Base-by-base conservation (phyloP, 2,329 filamentous ascomycete species). In the Lasiodiplodia sp. region DNA sequence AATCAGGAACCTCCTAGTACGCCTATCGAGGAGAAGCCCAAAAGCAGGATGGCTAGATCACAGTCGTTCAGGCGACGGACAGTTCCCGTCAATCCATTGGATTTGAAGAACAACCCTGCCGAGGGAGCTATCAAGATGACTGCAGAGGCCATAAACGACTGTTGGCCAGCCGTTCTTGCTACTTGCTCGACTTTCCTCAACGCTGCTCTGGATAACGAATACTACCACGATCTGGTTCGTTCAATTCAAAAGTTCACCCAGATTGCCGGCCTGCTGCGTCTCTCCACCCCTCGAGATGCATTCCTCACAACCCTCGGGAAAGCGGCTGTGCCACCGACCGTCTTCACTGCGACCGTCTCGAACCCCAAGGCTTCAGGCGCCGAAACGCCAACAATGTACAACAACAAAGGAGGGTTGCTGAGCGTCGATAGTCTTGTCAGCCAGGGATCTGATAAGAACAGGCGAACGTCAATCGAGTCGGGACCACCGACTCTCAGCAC, bases 141-240 rank as follows among this genome's bases (percentile, higher is more conserved):
- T 73, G 93, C 93, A 14, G 87, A 87, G 11, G 91, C 99, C 67
- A 91, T 99, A 28, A 93, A 96, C 4, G 87, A 92, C 72, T 98
- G 95, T 78, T 99, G 96, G 96, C 96, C 96, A 57, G 96, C 96
- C 14, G 90, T 98, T 49, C 87, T 99, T 60, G 95, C 96, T 1
- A 96, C 94, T 2, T 97, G 94, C 74, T 99, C 96, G 0, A 97
- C 95, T 0, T 99, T 98, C 76, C 83, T 99, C 21, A 96, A 97
- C 76, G 93, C 96, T 37, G 90, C 95, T 0, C 83, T 99, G 4
- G 96, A 99, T 77, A 91, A 93, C 1, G 94, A 97, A 66, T 97
- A 96, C 73, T 99, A 98, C 74, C 94, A 97, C 72, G 89, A 91
- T 11, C 84, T 99, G 1, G 95, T 99, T 28, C 88, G 96, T 72